Percentiles rank a stretch among this genome's conserved stretches.
Conservation (phyloP, 2,329 filamentous ascomycete genomes). For the Chaetomium globosum region DNA sequence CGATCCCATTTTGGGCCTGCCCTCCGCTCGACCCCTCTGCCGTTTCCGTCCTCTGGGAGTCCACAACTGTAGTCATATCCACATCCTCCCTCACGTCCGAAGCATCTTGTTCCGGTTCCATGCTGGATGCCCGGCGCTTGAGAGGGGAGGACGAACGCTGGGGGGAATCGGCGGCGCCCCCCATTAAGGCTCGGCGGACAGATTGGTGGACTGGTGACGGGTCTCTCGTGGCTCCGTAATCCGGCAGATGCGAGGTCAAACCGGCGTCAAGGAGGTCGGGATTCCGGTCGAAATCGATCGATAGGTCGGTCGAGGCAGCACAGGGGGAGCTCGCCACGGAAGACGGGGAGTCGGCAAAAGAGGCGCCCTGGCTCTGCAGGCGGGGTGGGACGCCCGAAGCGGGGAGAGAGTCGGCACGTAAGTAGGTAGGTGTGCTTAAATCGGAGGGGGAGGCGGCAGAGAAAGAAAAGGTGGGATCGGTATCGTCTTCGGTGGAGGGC, state of each 20-base stretch:
- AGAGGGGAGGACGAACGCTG: constrained; percentile 66
- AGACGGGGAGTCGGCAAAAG: constrained; percentile 54
- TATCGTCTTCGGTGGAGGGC: constrained; percentile 57
- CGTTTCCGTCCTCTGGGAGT: constrained; percentile 30
- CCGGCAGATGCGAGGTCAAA: constrained; percentile 42
- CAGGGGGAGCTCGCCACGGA: constrained; percentile 62
- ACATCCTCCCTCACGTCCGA: constrained; percentile 49
- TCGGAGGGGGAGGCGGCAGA: constrained; percentile 48
- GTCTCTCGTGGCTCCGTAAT: constrained; percentile 46
- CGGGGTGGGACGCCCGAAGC: constrained; percentile 57
- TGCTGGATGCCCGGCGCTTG: constrained; percentile 65
- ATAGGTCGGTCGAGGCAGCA: constrained; percentile 60
- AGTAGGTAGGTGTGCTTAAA: constrained; percentile 47
- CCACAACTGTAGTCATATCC: constrained; percentile 47
- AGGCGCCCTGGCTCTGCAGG: constrained; percentile 51
- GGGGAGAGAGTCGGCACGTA: constrained; percentile 49
- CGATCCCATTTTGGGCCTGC: constrained; percentile 14
- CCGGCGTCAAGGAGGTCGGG: constrained; percentile 50
- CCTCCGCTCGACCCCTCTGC: constrained; percentile 27
- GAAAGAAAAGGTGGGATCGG: constrained; percentile 55
- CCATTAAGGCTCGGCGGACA: constrained; percentile 60
- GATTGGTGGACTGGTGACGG: constrained; percentile 56
- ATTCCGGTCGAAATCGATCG: constrained; percentile 58
- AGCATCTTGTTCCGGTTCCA: constrained; percentile 54
- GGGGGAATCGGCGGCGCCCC: constrained; percentile 59